Percentiles rank a stretch among this genome's conserved stretches.
phyloP scores from a whole-genome alignment of 78 protist species.

The Fonticula alba region DNA sequence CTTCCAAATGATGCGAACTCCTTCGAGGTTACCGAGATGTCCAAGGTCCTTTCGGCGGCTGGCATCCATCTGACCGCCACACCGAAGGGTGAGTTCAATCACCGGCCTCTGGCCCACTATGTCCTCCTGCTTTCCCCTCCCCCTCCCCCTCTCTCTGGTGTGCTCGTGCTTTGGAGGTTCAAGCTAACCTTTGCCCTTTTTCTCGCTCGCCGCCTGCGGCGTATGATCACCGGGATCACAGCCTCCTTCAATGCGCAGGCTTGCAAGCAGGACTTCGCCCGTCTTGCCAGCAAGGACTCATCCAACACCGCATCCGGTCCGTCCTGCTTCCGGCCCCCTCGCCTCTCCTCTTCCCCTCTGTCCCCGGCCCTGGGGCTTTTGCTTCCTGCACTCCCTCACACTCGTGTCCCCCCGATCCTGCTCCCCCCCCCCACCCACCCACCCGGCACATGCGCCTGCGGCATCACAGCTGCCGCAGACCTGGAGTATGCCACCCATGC shows the following conservation, averaged over 20 bases:
- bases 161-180: too few species aligned
- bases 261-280: too few species aligned
- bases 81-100: neutral
- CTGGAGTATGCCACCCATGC: conserved; percentile 25
- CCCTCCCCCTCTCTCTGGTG: neutral
- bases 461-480: conserved; percentile 15
- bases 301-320: too few species aligned
- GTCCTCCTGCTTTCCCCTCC: neutral
- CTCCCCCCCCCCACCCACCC: neutral
- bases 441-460: neutral
- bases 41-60: neutral
- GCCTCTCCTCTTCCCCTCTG: too few species aligned
- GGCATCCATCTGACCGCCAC: neutral
- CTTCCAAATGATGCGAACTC: too few species aligned
- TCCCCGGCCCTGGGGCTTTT: neutral
- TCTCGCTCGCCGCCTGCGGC: too few species aligned
- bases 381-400: neutral
- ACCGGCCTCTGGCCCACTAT: conserved; percentile 17
- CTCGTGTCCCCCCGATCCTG: neutral
- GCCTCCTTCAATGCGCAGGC: too few species aligned
- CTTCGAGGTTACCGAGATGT: too few species aligned
- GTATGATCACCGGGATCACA: too few species aligned
- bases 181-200: too few species aligned
- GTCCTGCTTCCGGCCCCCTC: too few species aligned
- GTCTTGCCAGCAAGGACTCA: too few species aligned